Percentiles rank a stretch among this genome's conserved stretches.
Conservation (phyloP, 2,329 filamentous ascomycete genomes). For the Sporothrix variecibatus region DNA sequence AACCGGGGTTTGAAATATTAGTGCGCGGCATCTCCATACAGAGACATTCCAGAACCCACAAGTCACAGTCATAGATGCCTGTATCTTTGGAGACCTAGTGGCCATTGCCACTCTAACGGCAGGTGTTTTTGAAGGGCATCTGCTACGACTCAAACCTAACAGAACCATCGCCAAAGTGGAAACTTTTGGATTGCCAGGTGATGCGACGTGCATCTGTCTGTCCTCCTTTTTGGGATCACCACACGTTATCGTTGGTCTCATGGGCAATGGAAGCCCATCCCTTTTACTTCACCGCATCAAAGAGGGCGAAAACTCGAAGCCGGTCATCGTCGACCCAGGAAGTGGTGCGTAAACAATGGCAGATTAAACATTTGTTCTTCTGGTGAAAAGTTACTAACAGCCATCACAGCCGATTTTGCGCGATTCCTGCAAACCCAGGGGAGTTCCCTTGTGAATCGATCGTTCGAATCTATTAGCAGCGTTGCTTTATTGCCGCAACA, state of each 20-base stretch:
- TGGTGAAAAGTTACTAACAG: neutral
- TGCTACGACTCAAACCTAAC: constrained; percentile 40
- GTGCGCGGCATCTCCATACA: constrained; percentile 17
- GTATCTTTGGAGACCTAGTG: constrained; percentile 42
- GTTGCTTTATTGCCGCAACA: constrained; percentile 38
- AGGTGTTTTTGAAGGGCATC: constrained; percentile 43
- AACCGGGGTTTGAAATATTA: neutral
- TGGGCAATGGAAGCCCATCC: constrained; percentile 38
- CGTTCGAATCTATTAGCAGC: constrained; percentile 50
- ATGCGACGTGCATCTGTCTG: constrained; percentile 52
- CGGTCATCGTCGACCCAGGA: constrained; percentile 31
- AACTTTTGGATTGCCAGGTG: constrained; percentile 45
- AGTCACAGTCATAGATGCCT: constrained; percentile 46
- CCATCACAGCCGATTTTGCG: constrained; percentile 7
- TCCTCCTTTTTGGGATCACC: constrained; percentile 35
- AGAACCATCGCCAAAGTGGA: constrained; percentile 34
- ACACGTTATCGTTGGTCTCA: constrained; percentile 41
- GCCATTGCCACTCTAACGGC: constrained; percentile 47
- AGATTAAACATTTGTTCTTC: neutral
- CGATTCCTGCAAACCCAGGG: neutral
- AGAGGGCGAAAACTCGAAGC: neutral
- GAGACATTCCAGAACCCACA: constrained; percentile 18
- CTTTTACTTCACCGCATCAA: constrained; percentile 38
- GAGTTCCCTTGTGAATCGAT: neutral
- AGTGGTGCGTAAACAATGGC: constrained; percentile 31